Evolutionary conservation across 2,329 filamentous ascomycete species (phyloP).

Genomic region (Pestalotiopsis sp.): DNA sequence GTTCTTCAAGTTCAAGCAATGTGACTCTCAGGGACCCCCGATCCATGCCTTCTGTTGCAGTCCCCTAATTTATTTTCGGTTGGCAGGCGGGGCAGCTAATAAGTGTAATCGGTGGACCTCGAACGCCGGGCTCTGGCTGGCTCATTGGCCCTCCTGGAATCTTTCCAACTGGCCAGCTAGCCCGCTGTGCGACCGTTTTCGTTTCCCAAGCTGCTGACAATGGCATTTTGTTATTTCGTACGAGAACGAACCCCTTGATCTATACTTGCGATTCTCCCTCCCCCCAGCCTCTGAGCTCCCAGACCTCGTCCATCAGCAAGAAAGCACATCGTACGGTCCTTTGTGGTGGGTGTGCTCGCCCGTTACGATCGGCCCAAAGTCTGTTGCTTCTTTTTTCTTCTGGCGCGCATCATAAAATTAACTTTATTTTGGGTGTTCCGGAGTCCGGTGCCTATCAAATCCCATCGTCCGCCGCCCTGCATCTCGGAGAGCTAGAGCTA

Average conservation of each 20-base stretch:
- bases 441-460: neutral
- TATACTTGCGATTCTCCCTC: neutral
- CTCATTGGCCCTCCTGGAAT: neutral
- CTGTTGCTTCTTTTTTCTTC: neutral
- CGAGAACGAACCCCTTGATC: neutral
- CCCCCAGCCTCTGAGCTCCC: neutral
- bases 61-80: constrained; percentile 1
- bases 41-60: neutral
- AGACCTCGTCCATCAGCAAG: too few relatives aligned
- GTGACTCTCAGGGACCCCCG: neutral
- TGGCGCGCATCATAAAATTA: neutral
- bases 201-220: neutral
- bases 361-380: neutral
- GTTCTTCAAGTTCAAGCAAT: neutral
- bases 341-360: neutral
- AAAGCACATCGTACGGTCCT: neutral
- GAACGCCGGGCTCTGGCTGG: neutral
- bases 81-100: neutral
- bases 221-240: neutral
- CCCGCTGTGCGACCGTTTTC: neutral
- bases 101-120: neutral
- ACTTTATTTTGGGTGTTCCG: neutral
- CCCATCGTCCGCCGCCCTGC: neutral
- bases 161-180: neutral
- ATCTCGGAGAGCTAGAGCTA: neutral